Evolutionary conservation across 108 stramenopile species (phyloP).

Genomic region (Cyclotella sp.): DNA sequence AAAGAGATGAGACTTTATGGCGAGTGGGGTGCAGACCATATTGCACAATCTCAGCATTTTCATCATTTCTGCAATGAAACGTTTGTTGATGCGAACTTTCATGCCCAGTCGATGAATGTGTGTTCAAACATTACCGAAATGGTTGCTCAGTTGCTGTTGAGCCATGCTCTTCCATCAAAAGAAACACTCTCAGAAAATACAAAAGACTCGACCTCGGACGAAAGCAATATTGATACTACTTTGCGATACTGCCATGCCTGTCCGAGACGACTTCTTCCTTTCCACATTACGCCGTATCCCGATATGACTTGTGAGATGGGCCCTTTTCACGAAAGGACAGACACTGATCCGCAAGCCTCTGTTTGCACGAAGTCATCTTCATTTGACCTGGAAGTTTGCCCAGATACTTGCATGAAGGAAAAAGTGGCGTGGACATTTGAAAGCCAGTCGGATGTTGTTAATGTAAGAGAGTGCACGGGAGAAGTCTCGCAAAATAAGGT

Average conservation of each 20-base stretch:
- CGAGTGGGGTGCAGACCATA: slow-evolving; percentile 26
- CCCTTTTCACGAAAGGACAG: slow-evolving; percentile 11
- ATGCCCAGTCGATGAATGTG: slow-evolving; percentile 14
- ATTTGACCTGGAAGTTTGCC: slow-evolving; percentile 6
- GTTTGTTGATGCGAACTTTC: background rate
- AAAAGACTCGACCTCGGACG: background rate
- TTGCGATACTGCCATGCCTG: slow-evolving; percentile 37
- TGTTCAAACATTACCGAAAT: slow-evolving; percentile 48
- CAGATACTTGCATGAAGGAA: slow-evolving; percentile 26
- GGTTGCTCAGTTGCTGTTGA: slow-evolving; percentile 37
- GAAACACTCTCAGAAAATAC: background rate
- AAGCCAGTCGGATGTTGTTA: slow-evolving; percentile 40
- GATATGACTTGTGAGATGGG: slow-evolving; percentile 34
- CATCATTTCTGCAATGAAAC: slow-evolving; percentile 36
- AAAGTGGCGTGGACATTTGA: slow-evolving; percentile 22
- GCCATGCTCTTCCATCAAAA: slow-evolving; percentile 39
- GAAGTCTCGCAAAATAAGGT: background rate
- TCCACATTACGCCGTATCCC: slow-evolving; percentile 40
- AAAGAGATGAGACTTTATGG: slow-evolving; percentile 44
- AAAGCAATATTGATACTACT: background rate
- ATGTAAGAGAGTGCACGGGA: slow-evolving; percentile 29
- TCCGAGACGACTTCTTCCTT: slow-evolving; percentile 38
- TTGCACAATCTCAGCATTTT: slow-evolving; percentile 51
- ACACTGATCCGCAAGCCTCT: background rate
- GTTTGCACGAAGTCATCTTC: background rate